Percentiles rank a stretch among this genome's conserved stretches.
Conservation (phyloP, 768 basidiomycete species). For the Butyriboletus loyo region DNA sequence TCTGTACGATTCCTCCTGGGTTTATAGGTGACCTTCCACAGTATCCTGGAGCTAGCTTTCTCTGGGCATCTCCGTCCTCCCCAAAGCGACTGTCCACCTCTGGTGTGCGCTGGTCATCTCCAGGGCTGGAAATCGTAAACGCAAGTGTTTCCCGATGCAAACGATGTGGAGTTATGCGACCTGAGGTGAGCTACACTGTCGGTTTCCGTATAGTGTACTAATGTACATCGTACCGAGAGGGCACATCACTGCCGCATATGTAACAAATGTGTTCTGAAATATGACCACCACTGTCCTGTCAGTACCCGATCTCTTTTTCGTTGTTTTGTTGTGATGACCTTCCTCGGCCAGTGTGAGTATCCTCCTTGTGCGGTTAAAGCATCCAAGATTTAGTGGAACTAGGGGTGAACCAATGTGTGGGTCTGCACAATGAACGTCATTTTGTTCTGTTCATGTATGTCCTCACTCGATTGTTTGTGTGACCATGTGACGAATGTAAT, state of each 20-base stretch:
- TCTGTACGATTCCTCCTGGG: conserved; percentile 77
- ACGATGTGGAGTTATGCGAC: conserved; percentile 65
- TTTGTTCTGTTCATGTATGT: conserved; percentile 92
- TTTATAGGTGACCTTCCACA: conserved; percentile 61
- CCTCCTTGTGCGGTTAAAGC: not conserved
- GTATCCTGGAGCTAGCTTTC: conserved; percentile 37
- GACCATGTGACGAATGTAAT: not conserved
- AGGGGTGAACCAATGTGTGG: conserved; percentile 99
- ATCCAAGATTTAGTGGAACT: not conserved
- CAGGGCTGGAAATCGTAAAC: conserved; percentile 46
- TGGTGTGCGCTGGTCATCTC: conserved; percentile 49
- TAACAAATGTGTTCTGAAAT: conserved; percentile 85
- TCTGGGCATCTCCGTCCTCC: conserved; percentile 52
- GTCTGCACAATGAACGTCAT: conserved; percentile 91
- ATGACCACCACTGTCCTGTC: conserved; percentile 89
- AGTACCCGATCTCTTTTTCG: conserved; percentile 32
- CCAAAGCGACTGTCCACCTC: conserved; percentile 22
- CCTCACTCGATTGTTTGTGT: not conserved
- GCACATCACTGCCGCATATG: conserved; percentile 93
- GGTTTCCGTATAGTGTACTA: conserved; percentile 5
- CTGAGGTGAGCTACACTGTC: conserved; percentile 58
- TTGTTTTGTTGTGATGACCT: not conserved
- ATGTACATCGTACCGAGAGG: conserved; percentile 49
- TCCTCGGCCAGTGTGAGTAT: conserved; percentile 37
- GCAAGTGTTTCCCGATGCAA: conserved; percentile 60